Conservation (phyloP, 441 rosid genomes). For the Croton laevigatus region DNA sequence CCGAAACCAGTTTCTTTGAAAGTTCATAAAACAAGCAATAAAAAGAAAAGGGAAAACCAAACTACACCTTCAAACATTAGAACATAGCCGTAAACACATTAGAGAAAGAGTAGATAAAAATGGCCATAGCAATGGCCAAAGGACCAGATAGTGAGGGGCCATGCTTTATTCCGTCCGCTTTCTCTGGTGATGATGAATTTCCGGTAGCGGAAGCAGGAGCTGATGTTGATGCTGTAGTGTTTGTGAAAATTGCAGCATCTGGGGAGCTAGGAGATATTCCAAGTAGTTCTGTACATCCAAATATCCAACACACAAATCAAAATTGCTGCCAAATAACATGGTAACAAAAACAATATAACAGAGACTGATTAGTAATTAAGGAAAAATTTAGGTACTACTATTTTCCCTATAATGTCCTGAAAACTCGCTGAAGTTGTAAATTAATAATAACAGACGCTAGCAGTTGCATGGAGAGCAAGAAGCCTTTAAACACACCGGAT, state of each 20-base stretch:
- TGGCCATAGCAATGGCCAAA: conserved; percentile 25
- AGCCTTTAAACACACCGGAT: too few species aligned
- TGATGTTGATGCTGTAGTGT: conserved; percentile 28
- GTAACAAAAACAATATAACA: neutral
- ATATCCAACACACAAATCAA: neutral
- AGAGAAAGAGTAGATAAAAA: conserved; percentile 27
- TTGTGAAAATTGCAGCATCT: conserved; percentile 65
- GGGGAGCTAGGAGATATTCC: conserved; percentile 78
- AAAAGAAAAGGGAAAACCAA: neutral
- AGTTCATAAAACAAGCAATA: neutral
- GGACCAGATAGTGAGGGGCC: conserved; percentile 13
- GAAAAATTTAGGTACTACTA: too few species aligned
- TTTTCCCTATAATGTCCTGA: too few species aligned
- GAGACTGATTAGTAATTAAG: neutral
- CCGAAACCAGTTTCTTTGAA: neutral
- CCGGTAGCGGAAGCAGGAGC: conserved; percentile 27
- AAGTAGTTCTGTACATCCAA: conserved; percentile 53
- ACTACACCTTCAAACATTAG: conserved; percentile 7
- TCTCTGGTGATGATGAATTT: conserved; percentile 13
- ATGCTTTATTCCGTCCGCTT: conserved; percentile 15
- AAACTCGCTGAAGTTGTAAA: too few species aligned
- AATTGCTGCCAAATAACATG: neutral
- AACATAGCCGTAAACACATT: conserved; percentile 19
- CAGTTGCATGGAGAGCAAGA: too few species aligned
- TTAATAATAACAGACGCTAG: too few species aligned